phyloP scores from a whole-genome alignment of 345 rosid species.

The Acer saccharum region DNA sequence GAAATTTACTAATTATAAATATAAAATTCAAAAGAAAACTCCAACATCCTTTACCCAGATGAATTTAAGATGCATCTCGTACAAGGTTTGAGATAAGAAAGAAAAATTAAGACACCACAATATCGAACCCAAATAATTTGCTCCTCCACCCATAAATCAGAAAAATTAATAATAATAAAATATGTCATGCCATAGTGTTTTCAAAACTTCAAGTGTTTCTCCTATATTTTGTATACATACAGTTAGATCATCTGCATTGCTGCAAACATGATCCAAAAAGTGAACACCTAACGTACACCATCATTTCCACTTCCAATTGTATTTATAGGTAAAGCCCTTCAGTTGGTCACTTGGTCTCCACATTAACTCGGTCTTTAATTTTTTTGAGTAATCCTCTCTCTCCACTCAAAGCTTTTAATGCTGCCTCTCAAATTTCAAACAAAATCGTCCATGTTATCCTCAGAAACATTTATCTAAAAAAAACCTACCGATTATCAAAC shows the following conservation, averaged over 20 bases:
- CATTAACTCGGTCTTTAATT: background rate
- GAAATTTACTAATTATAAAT: background rate
- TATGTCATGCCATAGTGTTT: background rate
- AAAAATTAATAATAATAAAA: too few relatives aligned
- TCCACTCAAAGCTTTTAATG: background rate
- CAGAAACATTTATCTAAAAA: background rate
- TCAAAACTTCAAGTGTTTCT: background rate
- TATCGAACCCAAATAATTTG: background rate
- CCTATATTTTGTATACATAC: background rate
- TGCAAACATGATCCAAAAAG: background rate
- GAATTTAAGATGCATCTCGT: background rate
- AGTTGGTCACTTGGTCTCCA: background rate
- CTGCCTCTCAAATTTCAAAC: background rate
- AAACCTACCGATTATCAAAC: background rate
- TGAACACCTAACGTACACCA: background rate
- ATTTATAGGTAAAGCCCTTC: background rate
- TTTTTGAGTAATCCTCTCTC: background rate
- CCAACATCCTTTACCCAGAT: background rate
- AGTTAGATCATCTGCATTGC: background rate
- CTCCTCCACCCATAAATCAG: background rate
- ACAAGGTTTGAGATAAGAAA: background rate
- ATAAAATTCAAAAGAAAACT: background rate
- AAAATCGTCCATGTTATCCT: background rate
- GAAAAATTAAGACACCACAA: background rate
- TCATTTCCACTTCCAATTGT: background rate